Base-by-base conservation (phyloP, 202 grass and related monocot species). In the Carex arenaria region DNA sequence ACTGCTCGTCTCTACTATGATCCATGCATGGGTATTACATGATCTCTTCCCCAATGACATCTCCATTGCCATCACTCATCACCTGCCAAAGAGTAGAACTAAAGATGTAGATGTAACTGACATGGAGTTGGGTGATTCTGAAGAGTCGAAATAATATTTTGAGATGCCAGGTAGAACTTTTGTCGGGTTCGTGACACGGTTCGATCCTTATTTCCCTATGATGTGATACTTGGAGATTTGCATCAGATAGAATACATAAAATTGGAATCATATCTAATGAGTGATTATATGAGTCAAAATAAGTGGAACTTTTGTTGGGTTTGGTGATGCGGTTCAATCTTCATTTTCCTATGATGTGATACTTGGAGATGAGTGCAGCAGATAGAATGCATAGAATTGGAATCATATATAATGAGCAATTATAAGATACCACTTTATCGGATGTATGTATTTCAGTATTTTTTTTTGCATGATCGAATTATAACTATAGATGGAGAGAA, bases 31-130 rank as follows among this genome's bases (percentile, higher is more conserved):
- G 20, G 89, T 97, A 59, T 72, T 83, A 61, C 88, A 86, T 1
- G 90, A 97, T 87, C 94, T 97, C 61, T 97, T 97, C 84, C 94
- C 94, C 53, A 97, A 97, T 76, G 94, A 97, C 83, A 90, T 97
- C 85, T 89, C 94, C 85, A 97, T 97, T 80, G 91, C 94, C 85
- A 97, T 97, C 84, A 88, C 91, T 53, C 30, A 85, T 67, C 49
- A 84, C 42, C 82, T 28, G 22, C 56, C 64, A 53, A 80, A 60
- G 61, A 72, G 61, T 64, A 71, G 71, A 62, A 47, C 38, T 5
- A 59, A 67, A 61, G 82, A 84, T 52, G 8, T 61, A 47, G 60
- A 81, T 55, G 28, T 18, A 67, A 52, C 13, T 67, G 61, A 82
- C 36, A 45, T 69, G 80, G 80, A 82, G 26, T 69, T 19, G 13